Evolutionary conservation across 164 flowering plant species (phyloP), one percentile per base, ranked within the genome.

Genomic region (Magnolia sinica): DNA sequence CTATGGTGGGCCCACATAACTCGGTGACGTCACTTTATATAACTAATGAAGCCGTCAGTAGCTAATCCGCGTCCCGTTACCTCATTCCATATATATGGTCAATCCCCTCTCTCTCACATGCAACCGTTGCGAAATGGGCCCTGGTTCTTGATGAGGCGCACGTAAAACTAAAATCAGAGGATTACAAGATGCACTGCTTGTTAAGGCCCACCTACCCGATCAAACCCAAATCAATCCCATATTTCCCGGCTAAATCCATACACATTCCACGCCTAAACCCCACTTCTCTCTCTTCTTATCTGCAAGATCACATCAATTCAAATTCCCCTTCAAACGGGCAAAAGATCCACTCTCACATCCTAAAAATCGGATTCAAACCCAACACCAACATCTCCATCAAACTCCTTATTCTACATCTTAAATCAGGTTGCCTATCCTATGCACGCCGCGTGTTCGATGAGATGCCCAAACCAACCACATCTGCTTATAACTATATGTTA

Each of bases 401-500:
- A 77, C 91, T 96, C 52, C 86, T 96, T 4, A 87, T 92, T 0
- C 74, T 96, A 1, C 69, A 91, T 58, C 9, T 91, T 18, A 94
- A 86, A 85, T 82, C 87, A 27, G 80, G 82, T 5, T 84, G 81
- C 37, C 49, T 93, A 70, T 20, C 45, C 0, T 88, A 86, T 81
- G 96, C 96, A 2, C 89, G 92, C 66, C 86, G 81, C 52, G 20
- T 90, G 85, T 90, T 93, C 73, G 97, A 95, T 71, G 88, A 88
- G 86, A 79, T 95, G 89, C 81, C 86, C 13, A 77, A 78, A 27
- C 88, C 82, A 79, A 90, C 95, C 74, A 78, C 87, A 1, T 88
- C 94, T 50, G 93, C 97, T 8, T 92, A 87, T 82, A 96, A 92
- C 78, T 94, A 90, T 68, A 75, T 96, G 89, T 83, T 92, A n/a